phyloP scores from a whole-genome alignment of 2,329 filamentous ascomycete genomes.

The Ceratocystis eucalypticola region DNA sequence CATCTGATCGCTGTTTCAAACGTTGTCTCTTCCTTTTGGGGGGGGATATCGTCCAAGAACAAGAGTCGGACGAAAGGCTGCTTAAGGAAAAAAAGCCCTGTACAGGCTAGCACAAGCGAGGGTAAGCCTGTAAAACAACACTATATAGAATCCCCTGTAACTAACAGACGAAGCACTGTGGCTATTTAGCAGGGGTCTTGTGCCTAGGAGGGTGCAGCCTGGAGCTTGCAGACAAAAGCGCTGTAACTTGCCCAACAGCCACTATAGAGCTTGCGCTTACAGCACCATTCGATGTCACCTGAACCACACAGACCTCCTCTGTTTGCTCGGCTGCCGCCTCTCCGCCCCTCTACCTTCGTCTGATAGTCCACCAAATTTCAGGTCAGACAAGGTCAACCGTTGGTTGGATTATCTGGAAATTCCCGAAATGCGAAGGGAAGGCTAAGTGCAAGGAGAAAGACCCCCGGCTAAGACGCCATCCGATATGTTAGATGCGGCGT shows the following conservation, averaged over 20 bases:
- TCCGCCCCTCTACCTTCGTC: background rate
- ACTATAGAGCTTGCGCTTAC: background rate
- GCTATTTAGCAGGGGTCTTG: background rate
- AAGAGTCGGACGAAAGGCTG: background rate
- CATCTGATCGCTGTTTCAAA: slow-evolving; percentile 8
- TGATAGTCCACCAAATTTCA: slow-evolving; percentile 1
- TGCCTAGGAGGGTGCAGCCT: background rate
- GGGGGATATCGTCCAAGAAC: background rate
- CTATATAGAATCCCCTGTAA: background rate
- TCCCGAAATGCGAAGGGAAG: background rate
- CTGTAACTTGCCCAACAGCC: background rate
- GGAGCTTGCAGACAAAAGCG: background rate
- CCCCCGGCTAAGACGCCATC: slow-evolving; percentile 1
- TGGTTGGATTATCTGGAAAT: background rate
- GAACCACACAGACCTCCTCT: background rate
- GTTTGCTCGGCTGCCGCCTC: background rate
- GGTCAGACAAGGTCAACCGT: background rate
- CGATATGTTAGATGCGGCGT: slow-evolving; percentile 1
- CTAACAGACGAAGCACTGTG: background rate
- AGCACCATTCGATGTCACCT: background rate
- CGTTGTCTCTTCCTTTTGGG: slow-evolving; percentile 2
- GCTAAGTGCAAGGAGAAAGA: background rate
- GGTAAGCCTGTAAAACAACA: too few relatives aligned
- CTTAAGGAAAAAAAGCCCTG: background rate
- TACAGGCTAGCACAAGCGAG: background rate